Conservation (phyloP, 1,139 yeast species). For the Geotrichum klebahnii region DNA sequence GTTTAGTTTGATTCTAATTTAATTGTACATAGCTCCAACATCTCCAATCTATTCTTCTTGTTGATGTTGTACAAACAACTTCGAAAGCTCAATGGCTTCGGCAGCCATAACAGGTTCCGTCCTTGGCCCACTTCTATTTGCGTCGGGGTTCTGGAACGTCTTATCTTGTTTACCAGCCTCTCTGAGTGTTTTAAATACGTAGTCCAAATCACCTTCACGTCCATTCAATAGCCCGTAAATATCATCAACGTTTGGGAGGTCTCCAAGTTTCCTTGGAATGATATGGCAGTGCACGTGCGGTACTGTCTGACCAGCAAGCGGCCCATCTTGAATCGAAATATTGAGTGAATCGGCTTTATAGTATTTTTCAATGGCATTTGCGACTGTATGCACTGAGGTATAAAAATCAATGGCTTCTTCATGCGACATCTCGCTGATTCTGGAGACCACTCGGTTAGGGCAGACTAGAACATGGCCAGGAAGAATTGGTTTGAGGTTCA, state of each 20-base stretch:
- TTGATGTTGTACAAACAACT: slow-evolving; percentile 37
- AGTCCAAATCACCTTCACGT: slow-evolving; percentile 44
- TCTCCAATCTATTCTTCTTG: background rate
- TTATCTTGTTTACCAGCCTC: slow-evolving; percentile 13
- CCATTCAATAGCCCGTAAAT: slow-evolving; percentile 61
- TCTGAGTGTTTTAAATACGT: slow-evolving; percentile 17
- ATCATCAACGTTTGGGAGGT: slow-evolving; percentile 58
- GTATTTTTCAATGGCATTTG: slow-evolving; percentile 56
- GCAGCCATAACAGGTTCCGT: slow-evolving; percentile 55
- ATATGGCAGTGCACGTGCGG: slow-evolving; percentile 93
- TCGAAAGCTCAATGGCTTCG: slow-evolving; percentile 55
- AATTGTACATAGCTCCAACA: background rate
- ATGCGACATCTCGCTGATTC: slow-evolving; percentile 61
- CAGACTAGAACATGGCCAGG: slow-evolving; percentile 91
- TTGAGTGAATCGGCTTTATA: slow-evolving; percentile 80
- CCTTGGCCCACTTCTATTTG: slow-evolving; percentile 41
- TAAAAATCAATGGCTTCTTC: slow-evolving; percentile 79
- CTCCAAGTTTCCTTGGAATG: slow-evolving; percentile 70
- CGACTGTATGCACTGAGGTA: slow-evolving; percentile 66
- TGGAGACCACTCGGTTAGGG: slow-evolving; percentile 61
- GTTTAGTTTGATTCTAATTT: background rate
- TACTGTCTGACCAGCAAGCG: slow-evolving; percentile 89
- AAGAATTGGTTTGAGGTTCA: slow-evolving; percentile 81
- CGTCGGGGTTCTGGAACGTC: slow-evolving; percentile 38
- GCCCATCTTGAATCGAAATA: slow-evolving; percentile 92